phyloP scores from a whole-genome alignment of 1,284 basidiomycete genomes.

The Athelia psychrophila region DNA sequence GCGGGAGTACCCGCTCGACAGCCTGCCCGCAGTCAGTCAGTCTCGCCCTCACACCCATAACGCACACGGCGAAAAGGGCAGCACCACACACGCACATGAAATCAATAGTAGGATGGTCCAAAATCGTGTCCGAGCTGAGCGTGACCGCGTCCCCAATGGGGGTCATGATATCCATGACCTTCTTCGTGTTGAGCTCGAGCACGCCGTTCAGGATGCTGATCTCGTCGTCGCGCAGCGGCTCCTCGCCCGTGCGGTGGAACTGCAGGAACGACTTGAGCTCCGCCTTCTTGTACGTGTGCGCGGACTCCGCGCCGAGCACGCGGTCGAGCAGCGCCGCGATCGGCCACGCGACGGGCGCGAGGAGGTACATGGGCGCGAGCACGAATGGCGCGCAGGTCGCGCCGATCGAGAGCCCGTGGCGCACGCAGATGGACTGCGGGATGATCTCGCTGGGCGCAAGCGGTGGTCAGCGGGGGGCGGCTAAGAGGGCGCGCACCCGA shows the following conservation, averaged over 20 bases:
- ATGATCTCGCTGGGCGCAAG: no score
- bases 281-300: slow-evolving; percentile 86
- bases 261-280: slow-evolving; percentile 93
- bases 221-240: slow-evolving; percentile 87
- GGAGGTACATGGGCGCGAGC: slow-evolving; percentile 74
- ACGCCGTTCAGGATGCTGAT: slow-evolving; percentile 89
- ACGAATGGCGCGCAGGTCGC: slow-evolving; percentile 86
- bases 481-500: slow-evolving; percentile 62
- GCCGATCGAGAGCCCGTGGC: slow-evolving; percentile 83
- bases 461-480: no score
- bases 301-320: slow-evolving; percentile 70
- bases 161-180: slow-evolving; percentile 85
- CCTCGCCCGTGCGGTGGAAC: slow-evolving; percentile 84
- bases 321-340: slow-evolving; percentile 85
- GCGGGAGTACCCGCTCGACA: slow-evolving; percentile 87
- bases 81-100: slow-evolving; percentile 57
- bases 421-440: slow-evolving; percentile 84
- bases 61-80: background rate
- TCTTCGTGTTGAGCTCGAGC: slow-evolving; percentile 82
- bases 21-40: slow-evolving; percentile 29
- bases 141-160: slow-evolving; percentile 83
- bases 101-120: slow-evolving; percentile 81
- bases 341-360: slow-evolving; percentile 85
- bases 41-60: no score
- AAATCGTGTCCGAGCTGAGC: slow-evolving; percentile 70